phyloP scores from a whole-genome alignment of 768 basidiomycete species.

The Termitomyces sp. region DNA sequence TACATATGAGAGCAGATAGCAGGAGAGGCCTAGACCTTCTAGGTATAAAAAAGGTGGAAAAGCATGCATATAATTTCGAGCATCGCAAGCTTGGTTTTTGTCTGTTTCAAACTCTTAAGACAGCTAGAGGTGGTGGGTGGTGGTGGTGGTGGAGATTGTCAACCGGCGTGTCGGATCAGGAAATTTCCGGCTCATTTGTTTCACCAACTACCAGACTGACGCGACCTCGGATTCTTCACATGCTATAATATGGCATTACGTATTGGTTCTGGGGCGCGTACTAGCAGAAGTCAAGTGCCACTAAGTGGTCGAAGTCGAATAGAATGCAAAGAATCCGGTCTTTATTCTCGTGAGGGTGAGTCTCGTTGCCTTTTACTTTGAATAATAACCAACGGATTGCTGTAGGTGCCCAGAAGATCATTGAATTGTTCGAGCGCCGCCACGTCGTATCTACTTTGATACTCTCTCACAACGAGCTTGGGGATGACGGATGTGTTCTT shows the following conservation, averaged over 20 bases:
- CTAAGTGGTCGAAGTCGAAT: slow-evolving; percentile 16
- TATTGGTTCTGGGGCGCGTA: background rate
- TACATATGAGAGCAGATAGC: background rate
- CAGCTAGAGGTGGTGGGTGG: no score
- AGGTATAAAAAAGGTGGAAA: background rate
- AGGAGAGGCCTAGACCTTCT: no score
- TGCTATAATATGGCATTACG: background rate
- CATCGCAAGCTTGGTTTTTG: background rate
- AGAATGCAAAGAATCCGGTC: slow-evolving; percentile 22
- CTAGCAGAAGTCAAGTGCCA: background rate
- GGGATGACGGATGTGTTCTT: slow-evolving; percentile 50
- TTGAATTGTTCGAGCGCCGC: slow-evolving; percentile 40
- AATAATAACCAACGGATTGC: background rate
- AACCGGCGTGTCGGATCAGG: background rate
- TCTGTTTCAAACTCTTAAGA: no score
- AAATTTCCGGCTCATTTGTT: background rate
- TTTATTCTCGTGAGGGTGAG: slow-evolving; percentile 22
- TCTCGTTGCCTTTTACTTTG: background rate
- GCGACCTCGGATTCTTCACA: background rate
- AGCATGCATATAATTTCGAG: background rate
- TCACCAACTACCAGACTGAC: background rate
- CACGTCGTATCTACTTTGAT: slow-evolving; percentile 46
- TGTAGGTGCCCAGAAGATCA: slow-evolving; percentile 48
- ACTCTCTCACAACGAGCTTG: slow-evolving; percentile 51
- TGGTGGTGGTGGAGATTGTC: no score